Conservation (phyloP, 768 basidiomycete genomes). For the Cystofilobasidium capitatum region DNA sequence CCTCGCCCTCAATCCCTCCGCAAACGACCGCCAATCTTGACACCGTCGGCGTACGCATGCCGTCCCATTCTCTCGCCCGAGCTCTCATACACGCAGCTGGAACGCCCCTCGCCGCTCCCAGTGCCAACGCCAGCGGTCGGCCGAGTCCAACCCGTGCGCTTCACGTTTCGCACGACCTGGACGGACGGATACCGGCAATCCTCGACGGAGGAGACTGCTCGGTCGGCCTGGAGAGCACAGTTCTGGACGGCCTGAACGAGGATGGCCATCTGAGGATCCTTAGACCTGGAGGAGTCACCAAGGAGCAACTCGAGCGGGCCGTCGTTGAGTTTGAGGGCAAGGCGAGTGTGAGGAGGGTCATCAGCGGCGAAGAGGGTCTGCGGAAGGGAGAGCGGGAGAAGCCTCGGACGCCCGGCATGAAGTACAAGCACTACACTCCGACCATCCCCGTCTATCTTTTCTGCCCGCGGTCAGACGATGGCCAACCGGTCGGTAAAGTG, state of each 20-base stretch:
- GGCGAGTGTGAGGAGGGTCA: slow-evolving; percentile 13
- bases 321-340: slow-evolving; percentile 41
- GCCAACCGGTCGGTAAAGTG: not conserved
- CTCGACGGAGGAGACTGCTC: slow-evolving; percentile 85
- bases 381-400: slow-evolving; percentile 34
- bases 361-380: not conserved
- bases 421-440: slow-evolving; percentile 95
- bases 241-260: slow-evolving; percentile 64
- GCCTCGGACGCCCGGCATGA: slow-evolving; percentile 99
- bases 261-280: slow-evolving; percentile 65
- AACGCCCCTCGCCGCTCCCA: slow-evolving; percentile 80
- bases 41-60: slow-evolving; percentile 86
- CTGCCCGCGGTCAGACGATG: slow-evolving; percentile 27
- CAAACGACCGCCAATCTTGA: slow-evolving; percentile 69
- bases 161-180: slow-evolving; percentile 71
- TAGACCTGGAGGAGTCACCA: slow-evolving; percentile 82
- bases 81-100: slow-evolving; percentile 69
- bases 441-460: slow-evolving; percentile 73
- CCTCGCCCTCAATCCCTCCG: slow-evolving; percentile 54
- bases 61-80: slow-evolving; percentile 82
- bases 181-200: slow-evolving; percentile 50
- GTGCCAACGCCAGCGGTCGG: slow-evolving; percentile 86
- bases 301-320: slow-evolving; percentile 62
- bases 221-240: slow-evolving; percentile 91
- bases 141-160: slow-evolving; percentile 84